Evolutionary conservation across 1,284 basidiomycete species (phyloP).

Genomic region (Trichosporon sp.): DNA sequence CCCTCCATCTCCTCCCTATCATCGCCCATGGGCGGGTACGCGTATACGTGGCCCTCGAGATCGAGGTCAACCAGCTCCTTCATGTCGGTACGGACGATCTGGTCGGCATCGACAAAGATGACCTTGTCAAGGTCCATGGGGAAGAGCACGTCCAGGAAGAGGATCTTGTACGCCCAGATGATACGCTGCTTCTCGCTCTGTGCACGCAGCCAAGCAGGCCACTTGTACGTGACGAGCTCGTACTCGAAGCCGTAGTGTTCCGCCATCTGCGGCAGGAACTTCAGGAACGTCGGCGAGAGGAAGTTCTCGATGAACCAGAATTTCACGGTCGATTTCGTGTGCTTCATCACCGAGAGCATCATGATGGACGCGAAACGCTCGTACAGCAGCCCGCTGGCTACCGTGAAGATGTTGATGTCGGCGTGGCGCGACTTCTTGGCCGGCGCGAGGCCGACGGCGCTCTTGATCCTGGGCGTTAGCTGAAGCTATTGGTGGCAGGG

Average conservation of each 20-base stretch:
- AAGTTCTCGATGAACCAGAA: constrained; percentile 99
- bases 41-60: constrained; percentile 86
- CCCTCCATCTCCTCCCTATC: constrained; percentile 94
- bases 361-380: constrained; percentile 99
- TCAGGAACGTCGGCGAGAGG: constrained; percentile 93
- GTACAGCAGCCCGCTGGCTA: constrained; percentile 93
- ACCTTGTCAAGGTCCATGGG: constrained; percentile 97
- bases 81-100: constrained; percentile 94
- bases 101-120: constrained; percentile 97
- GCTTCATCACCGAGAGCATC: constrained; percentile 91
- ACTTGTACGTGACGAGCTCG: constrained; percentile 97
- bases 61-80: constrained; percentile 90
- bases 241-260: constrained; percentile 87
- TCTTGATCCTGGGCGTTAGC: constrained; percentile 41
- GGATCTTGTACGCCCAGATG: constrained; percentile 99
- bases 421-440: constrained; percentile 60
- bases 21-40: constrained; percentile 96
- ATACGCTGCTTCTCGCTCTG: constrained; percentile 97
- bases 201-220: constrained; percentile 95
- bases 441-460: constrained; percentile 44
- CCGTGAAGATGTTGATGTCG: constrained; percentile 98
- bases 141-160: constrained; percentile 97
- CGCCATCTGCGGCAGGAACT: constrained; percentile 92
- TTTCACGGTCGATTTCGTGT: constrained; percentile 90
- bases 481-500: background rate